A percentile compares a stretch with the other conserved stretches of the same genome.
phyloP scores from a whole-genome alignment of 2,329 filamentous ascomycete species.

The Fusarium albidum region DNA sequence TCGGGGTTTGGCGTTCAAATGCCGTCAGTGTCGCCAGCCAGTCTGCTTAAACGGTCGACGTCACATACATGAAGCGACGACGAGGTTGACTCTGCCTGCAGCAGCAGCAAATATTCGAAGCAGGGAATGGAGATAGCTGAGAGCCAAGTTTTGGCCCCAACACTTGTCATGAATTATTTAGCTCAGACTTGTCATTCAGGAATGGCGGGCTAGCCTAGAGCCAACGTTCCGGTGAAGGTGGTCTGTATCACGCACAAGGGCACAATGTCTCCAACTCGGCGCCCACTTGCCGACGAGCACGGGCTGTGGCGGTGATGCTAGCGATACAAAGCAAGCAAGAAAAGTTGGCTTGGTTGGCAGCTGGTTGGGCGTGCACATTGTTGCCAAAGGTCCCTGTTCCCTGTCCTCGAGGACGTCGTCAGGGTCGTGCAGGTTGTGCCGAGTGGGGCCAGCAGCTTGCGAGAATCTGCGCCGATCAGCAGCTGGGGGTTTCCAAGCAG shows the following conservation, averaged over 20 bases:
- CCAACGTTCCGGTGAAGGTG: conserved; percentile 5
- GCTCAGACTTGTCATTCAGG: conserved; percentile 1
- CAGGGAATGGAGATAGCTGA: not conserved
- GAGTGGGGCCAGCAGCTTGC: conserved; percentile 1
- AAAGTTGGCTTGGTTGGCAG: conserved; percentile 1
- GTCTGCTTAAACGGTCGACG: conserved; percentile 14
- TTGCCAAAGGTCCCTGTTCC: conserved; percentile 12
- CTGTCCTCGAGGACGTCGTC: conserved; percentile 10
- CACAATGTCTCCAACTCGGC: conserved; percentile 5
- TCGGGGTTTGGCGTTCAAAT: conserved; percentile 1
- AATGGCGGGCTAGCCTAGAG: not conserved
- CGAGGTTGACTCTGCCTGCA: conserved; percentile 1
- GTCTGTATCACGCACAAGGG: too few species aligned
- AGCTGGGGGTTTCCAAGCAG: not conserved
- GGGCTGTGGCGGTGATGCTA: not conserved
- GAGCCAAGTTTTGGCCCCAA: not conserved
- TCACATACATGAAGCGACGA: not conserved
- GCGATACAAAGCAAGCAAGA: too few species aligned
- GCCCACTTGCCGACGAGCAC: not conserved
- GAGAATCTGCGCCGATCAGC: conserved; percentile 6
- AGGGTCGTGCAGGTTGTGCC: too few species aligned
- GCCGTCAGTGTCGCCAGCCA: conserved; percentile 8
- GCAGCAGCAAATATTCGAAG: not conserved
- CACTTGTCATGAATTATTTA: conserved; percentile 1
- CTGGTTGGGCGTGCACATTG: not conserved